These are phyloP conservation scores for Fusarium staphyleae DNA, from an alignment of 2,329 filamentous ascomycete genomes.

Conservation along the genomic window DNA sequence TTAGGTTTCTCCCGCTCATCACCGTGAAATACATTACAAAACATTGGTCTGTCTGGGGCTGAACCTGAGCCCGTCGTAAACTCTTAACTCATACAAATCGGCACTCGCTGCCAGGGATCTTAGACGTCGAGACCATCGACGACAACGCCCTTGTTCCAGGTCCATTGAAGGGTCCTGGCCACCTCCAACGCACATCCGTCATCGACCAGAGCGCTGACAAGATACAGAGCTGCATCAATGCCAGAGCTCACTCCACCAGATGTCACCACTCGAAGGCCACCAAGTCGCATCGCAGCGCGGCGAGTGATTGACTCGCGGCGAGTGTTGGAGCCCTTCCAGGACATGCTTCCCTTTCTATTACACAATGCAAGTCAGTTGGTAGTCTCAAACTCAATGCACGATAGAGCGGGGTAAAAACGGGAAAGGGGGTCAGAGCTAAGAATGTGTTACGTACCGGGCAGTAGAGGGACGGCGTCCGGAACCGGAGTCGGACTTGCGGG, in stretches of 20 bases:
- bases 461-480: constrained; percentile 66
- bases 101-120: constrained; percentile 44
- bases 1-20: constrained; percentile 39
- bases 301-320: constrained; percentile 83
- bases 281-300: constrained; percentile 76
- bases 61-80: constrained; percentile 33
- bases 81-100: constrained; percentile 38
- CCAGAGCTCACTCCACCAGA: constrained; percentile 80
- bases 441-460: constrained; percentile 59
- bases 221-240: constrained; percentile 83
- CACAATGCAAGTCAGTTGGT: constrained; percentile 35
- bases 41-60: constrained; percentile 38
- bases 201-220: constrained; percentile 82
- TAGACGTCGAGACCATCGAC: constrained; percentile 87
- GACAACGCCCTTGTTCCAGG: constrained; percentile 85
- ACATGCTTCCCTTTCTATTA: constrained; percentile 80
- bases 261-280: constrained; percentile 77
- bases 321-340: constrained; percentile 75
- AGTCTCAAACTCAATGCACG: constrained; percentile 34
- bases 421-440: constrained; percentile 3
- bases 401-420: constrained; percentile 36
- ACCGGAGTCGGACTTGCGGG: constrained; percentile 69
- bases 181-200: constrained; percentile 79
- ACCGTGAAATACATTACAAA: constrained; percentile 38
- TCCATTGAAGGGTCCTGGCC: constrained; percentile 78